A percentile compares a stretch with the other conserved stretches of the same genome.
Conservation (phyloP, 306 rosid genomes). For the barrel medic (Medicago truncatula) region MtrunA17r5.0-ANR NC_053042.1:48267501-48268000, state of each 20-base stretch:
- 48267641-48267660: no score
- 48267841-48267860: neutral
- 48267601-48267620: no score
- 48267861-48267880: constrained; percentile 27
- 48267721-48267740: neutral
- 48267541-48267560: no score
- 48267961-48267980: constrained; percentile 79
- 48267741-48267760: neutral
- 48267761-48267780: neutral
- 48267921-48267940: constrained; percentile 66
- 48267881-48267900: constrained; percentile 54
- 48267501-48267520: no score
- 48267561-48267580: no score
- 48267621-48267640: no score
- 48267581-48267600: no score
- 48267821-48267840: neutral
- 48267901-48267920: constrained; percentile 79
- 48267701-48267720: no score
- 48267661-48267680: no score
- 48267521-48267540: no score
- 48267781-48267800: neutral
- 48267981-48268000: constrained; percentile 83
- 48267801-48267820: constrained; percentile 1
- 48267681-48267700: no score
- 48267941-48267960: constrained; percentile 59